These are phyloP conservation scores for Cryptococcus sp. DNA, from an alignment of 1,284 basidiomycete species.

Conservation along the genomic window DNA sequence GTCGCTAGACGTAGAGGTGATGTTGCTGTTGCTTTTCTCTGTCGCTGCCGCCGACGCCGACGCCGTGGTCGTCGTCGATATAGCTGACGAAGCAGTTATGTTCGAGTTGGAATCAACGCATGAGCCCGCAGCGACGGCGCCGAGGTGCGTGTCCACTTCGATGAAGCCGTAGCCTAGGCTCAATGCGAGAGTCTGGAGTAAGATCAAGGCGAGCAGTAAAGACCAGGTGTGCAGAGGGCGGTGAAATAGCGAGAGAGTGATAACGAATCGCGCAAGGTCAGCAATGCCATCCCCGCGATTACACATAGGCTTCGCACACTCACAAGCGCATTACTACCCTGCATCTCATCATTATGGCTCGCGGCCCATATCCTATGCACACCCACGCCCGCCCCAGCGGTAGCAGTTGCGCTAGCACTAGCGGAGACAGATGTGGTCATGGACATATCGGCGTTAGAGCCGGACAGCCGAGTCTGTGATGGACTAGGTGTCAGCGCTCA, in stretches of 20 bases:
- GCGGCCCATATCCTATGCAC: slow-evolving; percentile 16
- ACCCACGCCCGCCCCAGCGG: neutral
- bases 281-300: neutral
- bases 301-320: slow-evolving; percentile 3
- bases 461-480: too few species aligned
- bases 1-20: neutral
- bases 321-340: slow-evolving; percentile 31
- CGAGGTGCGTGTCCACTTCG: slow-evolving; percentile 35
- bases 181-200: slow-evolving; percentile 27
- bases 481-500: too few species aligned
- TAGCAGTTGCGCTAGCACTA: too few species aligned
- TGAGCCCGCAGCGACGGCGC: neutral
- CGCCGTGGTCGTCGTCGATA: too few species aligned
- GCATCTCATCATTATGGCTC: slow-evolving; percentile 45
- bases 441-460: too few species aligned
- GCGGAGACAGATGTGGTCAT: too few species aligned
- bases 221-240: neutral
- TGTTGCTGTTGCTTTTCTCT: neutral
- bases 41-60: too few species aligned
- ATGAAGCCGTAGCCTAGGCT: slow-evolving; percentile 31
- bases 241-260: too few species aligned
- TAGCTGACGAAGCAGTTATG: too few species aligned
- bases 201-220: neutral
- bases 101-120: neutral
- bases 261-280: neutral